Evolutionary conservation across 352 stramenopile genomes (phyloP), one percentile per base, ranked within the genome.

Genomic region (Pythium diclinum): DNA sequence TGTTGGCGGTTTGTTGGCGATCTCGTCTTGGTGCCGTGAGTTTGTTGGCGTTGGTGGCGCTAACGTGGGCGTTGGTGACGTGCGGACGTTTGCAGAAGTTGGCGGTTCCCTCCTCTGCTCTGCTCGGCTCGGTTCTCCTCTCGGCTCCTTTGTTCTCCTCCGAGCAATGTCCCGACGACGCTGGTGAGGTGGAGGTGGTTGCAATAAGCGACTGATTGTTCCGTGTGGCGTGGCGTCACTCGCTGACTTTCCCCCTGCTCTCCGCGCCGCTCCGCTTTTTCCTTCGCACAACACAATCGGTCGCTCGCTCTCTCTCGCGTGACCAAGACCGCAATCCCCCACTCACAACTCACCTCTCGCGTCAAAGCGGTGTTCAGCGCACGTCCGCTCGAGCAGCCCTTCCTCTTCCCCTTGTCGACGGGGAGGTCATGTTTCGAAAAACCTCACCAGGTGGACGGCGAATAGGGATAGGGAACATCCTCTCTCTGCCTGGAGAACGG

Each of bases 221-320:
- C 25, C 30, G 49, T 56, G 49, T 56, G 30, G 49, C 60, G 60
- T 58, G 51, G 60, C 17, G 60, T 60, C 51, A 60, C 51, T 59
- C 51, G 40, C 40, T 56, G 60, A 57, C 60, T 66, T 60, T 55
- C 60, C 60, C 59, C 49, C 56, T 48, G 23, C 56, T 23, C 40
- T 54, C 23, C 49, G 40, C 56, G 42, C 48, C 51, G 60, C 58
- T 56, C 49, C 25, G 49, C 25, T 56, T 64, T 64, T 64, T 64
- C 58, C 58, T 56, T 52, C 30, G 33, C 57, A 58, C 49, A 59
- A 25, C 51, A 55, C 51, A 60, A 65, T 59, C 59, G 49, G 51
- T 59, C 51, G 49, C 40, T 64, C 54, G 21, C 38, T 54, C 60
- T 66, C 60, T 66, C 60, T 61, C 49, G 59, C 48, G 59, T 52